Evolutionary conservation across 2,329 filamentous ascomycete species (phyloP).

Genomic region (Dothistroma septosporum): DNA sequence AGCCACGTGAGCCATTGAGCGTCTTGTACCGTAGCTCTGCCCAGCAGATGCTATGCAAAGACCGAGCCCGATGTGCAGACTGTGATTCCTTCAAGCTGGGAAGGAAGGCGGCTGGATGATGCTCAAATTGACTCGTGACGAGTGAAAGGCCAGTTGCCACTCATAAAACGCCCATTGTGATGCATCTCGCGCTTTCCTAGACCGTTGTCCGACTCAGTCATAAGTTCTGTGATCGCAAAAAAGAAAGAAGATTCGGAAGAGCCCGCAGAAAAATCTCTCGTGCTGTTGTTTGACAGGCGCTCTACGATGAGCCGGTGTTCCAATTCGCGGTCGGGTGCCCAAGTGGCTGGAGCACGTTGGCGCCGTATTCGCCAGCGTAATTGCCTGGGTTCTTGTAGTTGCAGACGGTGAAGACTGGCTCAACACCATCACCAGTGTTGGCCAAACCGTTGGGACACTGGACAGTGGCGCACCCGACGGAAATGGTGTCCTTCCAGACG

Average conservation of each 20-base stretch:
- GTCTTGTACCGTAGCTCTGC: slow-evolving; percentile 2
- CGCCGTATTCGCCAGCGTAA: slow-evolving; percentile 50
- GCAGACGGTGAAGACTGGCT: slow-evolving; percentile 76
- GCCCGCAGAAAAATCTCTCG: slow-evolving; percentile 8
- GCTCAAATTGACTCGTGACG: slow-evolving; percentile 10
- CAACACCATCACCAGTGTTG: slow-evolving; percentile 39
- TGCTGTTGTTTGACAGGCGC: background rate
- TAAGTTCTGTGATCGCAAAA: slow-evolving; percentile 21
- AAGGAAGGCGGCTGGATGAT: slow-evolving; percentile 12
- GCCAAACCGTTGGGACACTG: slow-evolving; percentile 54
- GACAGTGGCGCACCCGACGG: slow-evolving; percentile 60
- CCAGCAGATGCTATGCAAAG: slow-evolving; percentile 10
- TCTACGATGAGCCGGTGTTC: slow-evolving; percentile 19
- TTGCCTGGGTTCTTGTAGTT: slow-evolving; percentile 71
- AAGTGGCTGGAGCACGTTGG: slow-evolving; percentile 48
- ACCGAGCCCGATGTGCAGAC: slow-evolving; percentile 2
- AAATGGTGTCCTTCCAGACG: slow-evolving; percentile 61
- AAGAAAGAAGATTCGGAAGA: background rate
- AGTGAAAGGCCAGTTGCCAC: slow-evolving; percentile 13
- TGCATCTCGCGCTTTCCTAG: slow-evolving; percentile 21
- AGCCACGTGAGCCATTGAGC: slow-evolving; percentile 4
- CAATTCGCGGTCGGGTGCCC: slow-evolving; percentile 37
- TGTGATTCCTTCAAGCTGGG: slow-evolving; percentile 5
- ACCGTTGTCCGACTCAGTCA: slow-evolving; percentile 18
- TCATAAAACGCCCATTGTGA: slow-evolving; percentile 18